Conservation (phyloP, 768 basidiomycete species). For the Rhodotorula diobovata region DNA sequence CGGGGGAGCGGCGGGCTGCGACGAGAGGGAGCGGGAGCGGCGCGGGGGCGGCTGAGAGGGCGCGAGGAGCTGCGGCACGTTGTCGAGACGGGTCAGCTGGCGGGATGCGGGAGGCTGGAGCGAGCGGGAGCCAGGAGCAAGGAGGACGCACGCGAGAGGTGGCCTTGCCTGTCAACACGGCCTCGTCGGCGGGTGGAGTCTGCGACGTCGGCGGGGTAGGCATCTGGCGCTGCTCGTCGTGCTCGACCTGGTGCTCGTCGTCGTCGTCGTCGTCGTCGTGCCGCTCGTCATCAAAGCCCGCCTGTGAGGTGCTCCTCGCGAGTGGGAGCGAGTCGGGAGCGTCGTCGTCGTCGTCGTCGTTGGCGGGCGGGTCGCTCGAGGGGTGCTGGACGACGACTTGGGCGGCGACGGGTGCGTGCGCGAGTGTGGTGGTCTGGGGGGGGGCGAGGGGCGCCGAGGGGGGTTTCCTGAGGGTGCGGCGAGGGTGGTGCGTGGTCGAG, state of each 20-base stretch:
- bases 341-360: no score
- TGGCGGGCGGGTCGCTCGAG: not conserved
- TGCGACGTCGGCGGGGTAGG: conserved; percentile 4
- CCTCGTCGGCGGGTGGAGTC: not conserved
- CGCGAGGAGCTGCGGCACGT: not conserved
- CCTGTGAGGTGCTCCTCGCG: not conserved
- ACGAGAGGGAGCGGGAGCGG: not conserved
- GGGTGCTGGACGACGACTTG: not conserved
- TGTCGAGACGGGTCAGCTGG: not conserved
- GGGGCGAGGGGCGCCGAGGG: not conserved
- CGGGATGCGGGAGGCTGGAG: no score
- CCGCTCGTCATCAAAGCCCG: not conserved
- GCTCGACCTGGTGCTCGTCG: not conserved
- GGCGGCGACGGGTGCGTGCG: not conserved
- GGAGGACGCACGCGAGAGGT: not conserved
- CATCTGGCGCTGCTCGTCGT: not conserved
- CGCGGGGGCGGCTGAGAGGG: not conserved
- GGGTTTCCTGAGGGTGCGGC: rapidly evolving
- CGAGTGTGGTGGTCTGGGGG: not conserved
- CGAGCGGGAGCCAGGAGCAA: not conserved
- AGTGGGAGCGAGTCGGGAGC: not conserved
- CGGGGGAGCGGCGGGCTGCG: not conserved
- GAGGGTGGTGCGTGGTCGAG: not conserved
- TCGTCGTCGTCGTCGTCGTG: not conserved
- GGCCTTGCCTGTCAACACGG: not conserved